Conservation (phyloP, 768 basidiomycete species). For the Boletellus ananiceps region DNA sequence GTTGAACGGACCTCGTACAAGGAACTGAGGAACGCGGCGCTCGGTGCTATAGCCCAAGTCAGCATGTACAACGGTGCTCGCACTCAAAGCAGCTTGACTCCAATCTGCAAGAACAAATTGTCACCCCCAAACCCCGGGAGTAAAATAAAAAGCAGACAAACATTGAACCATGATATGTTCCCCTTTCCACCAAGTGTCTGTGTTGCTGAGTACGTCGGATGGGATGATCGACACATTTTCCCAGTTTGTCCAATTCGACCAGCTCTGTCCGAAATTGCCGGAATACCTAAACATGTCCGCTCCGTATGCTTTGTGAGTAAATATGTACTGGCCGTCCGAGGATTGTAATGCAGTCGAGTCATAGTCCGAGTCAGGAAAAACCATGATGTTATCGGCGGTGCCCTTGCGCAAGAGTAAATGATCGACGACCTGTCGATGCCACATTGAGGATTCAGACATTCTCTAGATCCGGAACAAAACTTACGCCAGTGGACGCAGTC, state of each 20-base stretch:
- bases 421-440: slow-evolving; percentile 50
- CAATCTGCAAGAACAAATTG: slow-evolving; percentile 51
- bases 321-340: slow-evolving; percentile 62
- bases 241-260: slow-evolving; percentile 79
- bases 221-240: slow-evolving; percentile 68
- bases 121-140: neutral
- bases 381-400: slow-evolving; percentile 65
- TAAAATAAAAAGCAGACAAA: slow-evolving; percentile 32
- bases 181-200: slow-evolving; percentile 67
- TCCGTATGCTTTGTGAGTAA: slow-evolving; percentile 78
- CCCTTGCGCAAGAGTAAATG: slow-evolving; percentile 83
- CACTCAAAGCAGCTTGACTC: slow-evolving; percentile 60
- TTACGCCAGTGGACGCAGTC: slow-evolving; percentile 52
- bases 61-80: slow-evolving; percentile 69
- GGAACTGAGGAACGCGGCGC: slow-evolving; percentile 81
- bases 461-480: slow-evolving; percentile 17
- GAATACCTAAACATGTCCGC: slow-evolving; percentile 87
- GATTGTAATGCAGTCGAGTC: slow-evolving; percentile 54
- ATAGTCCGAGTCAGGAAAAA: slow-evolving; percentile 84
- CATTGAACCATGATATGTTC: slow-evolving; percentile 88
- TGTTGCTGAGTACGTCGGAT: slow-evolving; percentile 45
- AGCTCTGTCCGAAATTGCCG: slow-evolving; percentile 79
- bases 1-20: slow-evolving; percentile 89
- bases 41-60: slow-evolving; percentile 56
- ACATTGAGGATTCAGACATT: slow-evolving; percentile 3